Base-by-base conservation (phyloP, 495 filamentous ascomycete genomes). In the Penicillium pulvis region DNA sequence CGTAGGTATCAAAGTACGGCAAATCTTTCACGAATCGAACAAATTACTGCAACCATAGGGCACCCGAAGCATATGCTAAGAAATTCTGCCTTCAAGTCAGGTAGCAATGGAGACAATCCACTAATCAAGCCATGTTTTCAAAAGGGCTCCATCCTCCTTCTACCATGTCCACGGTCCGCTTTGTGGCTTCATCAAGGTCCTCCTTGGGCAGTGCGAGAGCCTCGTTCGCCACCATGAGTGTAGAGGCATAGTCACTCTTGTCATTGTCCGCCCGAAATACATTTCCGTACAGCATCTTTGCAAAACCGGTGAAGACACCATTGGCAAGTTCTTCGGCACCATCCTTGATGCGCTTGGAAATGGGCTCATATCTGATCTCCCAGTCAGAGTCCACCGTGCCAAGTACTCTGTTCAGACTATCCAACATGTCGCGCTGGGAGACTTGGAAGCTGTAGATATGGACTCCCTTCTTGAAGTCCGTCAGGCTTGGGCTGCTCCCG, bases 121-220 rank as follows among this genome's bases (percentile, higher is more conserved):
- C 4, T 8, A 41, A 41, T 41, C 5, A 41, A 6, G 4, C 16
- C 26, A 50, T 33, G 12, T 50, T 31, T 17, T 3, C 26, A 33
- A 65, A 54, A 12, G 62, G 62, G 7, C 51, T 59, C 62, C 62
- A 65, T n/a, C 59, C 59, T n/a, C 17, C 49, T 30, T 58, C 55
- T 6, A 65, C 52, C 62, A 65, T 65, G 12, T 58, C 59, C 4
- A 62, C 62, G 16, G 44, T 48, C 28, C 62, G 49, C 52, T 51
- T 56, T 9, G 62, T 65, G 9, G 62, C 62, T 64, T 83, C 82
- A 67, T 87, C 85, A 55, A 90, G 55, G 58, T 85, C 78, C 69
- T 89, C 87, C 64, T 76, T 67, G 12, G 81, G 75, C 47, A 90
- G 63, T 0, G 81, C 83, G 16, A 89, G 65, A 28, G 71, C 36